Evolutionary conservation across 2,329 filamentous ascomycete species (phyloP).

Genomic region (Ophiostoma ulmi): DNA sequence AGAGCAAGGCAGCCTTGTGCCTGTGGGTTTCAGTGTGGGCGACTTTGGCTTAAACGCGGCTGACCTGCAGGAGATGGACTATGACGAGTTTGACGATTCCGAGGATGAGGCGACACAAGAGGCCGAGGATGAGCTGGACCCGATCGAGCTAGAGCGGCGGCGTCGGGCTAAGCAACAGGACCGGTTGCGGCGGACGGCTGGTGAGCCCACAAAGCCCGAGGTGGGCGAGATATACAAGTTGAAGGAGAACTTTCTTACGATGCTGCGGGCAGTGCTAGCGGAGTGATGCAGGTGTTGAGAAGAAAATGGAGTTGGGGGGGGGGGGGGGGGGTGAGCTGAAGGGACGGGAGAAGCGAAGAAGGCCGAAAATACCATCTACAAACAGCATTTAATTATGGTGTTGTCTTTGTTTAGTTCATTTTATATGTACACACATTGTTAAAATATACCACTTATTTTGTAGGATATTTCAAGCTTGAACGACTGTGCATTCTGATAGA

Average conservation of each 20-base stretch:
- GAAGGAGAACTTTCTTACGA: slow-evolving; percentile 70
- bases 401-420: background rate
- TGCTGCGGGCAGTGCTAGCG: slow-evolving; percentile 76
- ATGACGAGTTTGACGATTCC: slow-evolving; percentile 62
- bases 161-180: slow-evolving; percentile 73
- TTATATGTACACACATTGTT: background rate
- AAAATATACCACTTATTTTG: background rate
- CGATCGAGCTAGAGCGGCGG: slow-evolving; percentile 79
- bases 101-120: slow-evolving; percentile 64
- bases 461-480: background rate
- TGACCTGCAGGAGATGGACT: slow-evolving; percentile 80
- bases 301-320: background rate
- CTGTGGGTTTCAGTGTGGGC: slow-evolving; percentile 62
- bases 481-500: background rate
- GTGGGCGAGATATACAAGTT: slow-evolving; percentile 77
- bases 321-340: background rate
- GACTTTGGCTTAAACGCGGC: slow-evolving; percentile 89
- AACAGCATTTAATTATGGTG: background rate
- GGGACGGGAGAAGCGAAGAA: background rate
- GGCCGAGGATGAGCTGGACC: slow-evolving; percentile 73
- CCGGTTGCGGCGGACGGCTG: slow-evolving; percentile 70
- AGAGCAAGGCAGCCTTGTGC: slow-evolving; percentile 37
- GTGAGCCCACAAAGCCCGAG: slow-evolving; percentile 75
- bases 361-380: slow-evolving; percentile 5
- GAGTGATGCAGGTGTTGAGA: slow-evolving; percentile 44